Conservation (phyloP, 352 stramenopile genomes). For the Pilasporangium apinafurcum region DNA sequence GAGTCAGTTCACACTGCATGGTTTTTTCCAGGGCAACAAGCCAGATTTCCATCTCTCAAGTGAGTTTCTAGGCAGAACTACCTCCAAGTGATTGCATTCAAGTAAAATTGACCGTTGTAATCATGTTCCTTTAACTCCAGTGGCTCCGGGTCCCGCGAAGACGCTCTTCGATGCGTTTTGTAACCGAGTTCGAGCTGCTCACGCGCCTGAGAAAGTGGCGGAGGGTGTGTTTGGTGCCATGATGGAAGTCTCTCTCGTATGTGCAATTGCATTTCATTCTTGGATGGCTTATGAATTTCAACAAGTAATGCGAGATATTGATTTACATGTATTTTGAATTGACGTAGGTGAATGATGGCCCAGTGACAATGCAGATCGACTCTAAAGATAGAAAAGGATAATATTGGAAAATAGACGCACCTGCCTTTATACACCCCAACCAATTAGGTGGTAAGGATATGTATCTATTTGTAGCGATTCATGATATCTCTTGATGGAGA, state of each 20-base stretch:
- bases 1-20: conserved; percentile 84
- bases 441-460: too few relatives aligned
- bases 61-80: conserved; percentile 13
- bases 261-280: not conserved
- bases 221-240: conserved; percentile 79
- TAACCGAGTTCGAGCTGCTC: conserved; percentile 44
- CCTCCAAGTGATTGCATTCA: not conserved
- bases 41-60: conserved; percentile 83
- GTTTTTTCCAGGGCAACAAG: conserved; percentile 80
- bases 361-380: conserved; percentile 81
- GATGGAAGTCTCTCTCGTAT: conserved; percentile 83
- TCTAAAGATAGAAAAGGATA: conserved; percentile 46
- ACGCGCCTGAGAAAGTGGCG: conserved; percentile 60
- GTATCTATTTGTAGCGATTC: too few relatives aligned
- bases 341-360: conserved; percentile 69
- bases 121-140: too few relatives aligned
- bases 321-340: not conserved
- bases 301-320: too few relatives aligned
- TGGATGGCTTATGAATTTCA: not conserved
- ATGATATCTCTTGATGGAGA: too few relatives aligned
- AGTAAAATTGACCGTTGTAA: too few relatives aligned
- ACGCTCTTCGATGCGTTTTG: conserved; percentile 75
- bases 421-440: too few relatives aligned
- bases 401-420: too few relatives aligned
- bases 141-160: conserved; percentile 59